Base-by-base conservation (phyloP, 768 basidiomycete genomes). In the Lactarius evosmus region DNA sequence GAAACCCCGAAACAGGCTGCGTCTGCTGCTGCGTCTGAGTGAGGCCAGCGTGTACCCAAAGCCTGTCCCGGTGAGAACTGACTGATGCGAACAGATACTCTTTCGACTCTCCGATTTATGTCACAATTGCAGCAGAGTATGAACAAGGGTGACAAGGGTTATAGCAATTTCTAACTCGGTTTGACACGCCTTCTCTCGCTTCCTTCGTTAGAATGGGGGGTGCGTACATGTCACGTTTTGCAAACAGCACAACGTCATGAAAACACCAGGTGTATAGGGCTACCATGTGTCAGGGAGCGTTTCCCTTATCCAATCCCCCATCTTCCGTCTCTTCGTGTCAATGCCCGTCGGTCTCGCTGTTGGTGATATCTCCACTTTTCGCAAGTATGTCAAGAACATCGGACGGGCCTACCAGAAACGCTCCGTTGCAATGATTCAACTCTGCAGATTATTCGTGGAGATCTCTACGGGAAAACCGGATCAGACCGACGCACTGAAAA, bases 381-480 rank as follows among this genome's bases (percentile, higher is more conserved):
- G 64, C 36, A 65, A 65, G 41, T 57, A 65, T 55, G 50, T 65
- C 55, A 65, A 65, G 33, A 25, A 56, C n/a, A 65, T 65, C 1
- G 64, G 64, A 56, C 50, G 64, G 25, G 59, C 64, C 16, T 65
- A 65, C 30, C 64, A 65, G 22, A 65, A 65, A 46, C 64, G 64
- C 27, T 65, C 64, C 17, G 49, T 65, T 50, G 64, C 64, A 2
- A 65, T 65, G 64, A 65, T 65, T 33, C 64, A 65, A 29, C 60
- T 65, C n/a, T 65, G 59, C 27, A 56, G 64, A 22, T 30, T 65
- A 14, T 65, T 65, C 50, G 22, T 65, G 49, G 64, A 65, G 55
- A 65, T 65, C 17, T 65, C 64, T 51, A 55, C 59, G 0, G 64
- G 64, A 32, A 65, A 65, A 27, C 58, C 59, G 41, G 60, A 65